phyloP scores from a whole-genome alignment of 2,329 filamentous ascomycete genomes.

The Calonectria pseudoturangicola region DNA sequence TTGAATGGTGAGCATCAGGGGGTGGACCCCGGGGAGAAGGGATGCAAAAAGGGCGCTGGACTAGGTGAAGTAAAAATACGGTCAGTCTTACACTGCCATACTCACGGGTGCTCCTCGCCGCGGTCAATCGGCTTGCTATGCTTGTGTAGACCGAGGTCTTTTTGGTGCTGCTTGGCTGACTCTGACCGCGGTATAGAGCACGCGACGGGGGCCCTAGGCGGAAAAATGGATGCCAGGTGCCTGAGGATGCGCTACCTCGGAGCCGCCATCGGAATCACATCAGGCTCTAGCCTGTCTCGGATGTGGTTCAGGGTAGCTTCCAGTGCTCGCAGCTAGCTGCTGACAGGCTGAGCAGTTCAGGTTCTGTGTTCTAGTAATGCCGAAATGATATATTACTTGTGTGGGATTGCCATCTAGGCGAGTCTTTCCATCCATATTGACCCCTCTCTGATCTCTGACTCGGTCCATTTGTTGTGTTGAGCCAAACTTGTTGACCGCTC shows the following conservation, averaged over 20 bases:
- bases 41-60: constrained; percentile 30
- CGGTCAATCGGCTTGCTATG: constrained; percentile 52
- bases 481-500: constrained; percentile 17
- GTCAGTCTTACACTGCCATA: constrained; percentile 24
- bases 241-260: constrained; percentile 25
- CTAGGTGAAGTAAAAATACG: constrained; percentile 41
- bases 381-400: too few species aligned
- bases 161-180: constrained; percentile 29
- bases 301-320: constrained; percentile 30
- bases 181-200: constrained; percentile 21
- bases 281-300: constrained; percentile 45
- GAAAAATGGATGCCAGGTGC: constrained; percentile 41
- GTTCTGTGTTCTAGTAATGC: too few species aligned
- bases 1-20: constrained; percentile 50
- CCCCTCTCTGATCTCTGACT: background rate
- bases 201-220: constrained; percentile 18
- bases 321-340: background rate
- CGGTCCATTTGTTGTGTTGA: background rate
- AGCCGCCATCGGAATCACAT: constrained; percentile 41
- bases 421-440: background rate
- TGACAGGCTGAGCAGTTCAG: background rate
- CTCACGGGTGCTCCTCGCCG: constrained; percentile 39
- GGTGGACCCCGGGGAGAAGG: constrained; percentile 54
- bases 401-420: background rate
- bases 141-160: constrained; percentile 50